Conservation (phyloP, 768 basidiomycete genomes). For the Peribolospora kevripleyi region DNA sequence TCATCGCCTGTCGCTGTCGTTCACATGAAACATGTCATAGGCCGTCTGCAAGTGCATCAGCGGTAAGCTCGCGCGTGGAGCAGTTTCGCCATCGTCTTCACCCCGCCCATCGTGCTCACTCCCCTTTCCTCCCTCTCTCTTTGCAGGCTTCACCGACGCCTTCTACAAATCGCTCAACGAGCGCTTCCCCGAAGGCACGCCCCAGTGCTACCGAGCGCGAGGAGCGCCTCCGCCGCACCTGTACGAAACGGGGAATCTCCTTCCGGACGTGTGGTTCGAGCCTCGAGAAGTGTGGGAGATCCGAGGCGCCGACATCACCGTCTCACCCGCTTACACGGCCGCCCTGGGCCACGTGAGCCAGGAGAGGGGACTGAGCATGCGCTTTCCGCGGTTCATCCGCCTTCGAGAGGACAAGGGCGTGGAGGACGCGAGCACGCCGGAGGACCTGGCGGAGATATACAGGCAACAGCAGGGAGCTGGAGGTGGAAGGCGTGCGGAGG, state of each 20-base stretch:
- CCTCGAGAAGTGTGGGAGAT: conserved; percentile 51
- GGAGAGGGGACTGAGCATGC: conserved; percentile 47
- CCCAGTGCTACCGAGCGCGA: too few species aligned
- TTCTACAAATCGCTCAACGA: conserved; percentile 33
- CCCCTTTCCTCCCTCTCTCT: too few species aligned
- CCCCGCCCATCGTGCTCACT: conserved; percentile 30
- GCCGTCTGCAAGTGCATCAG: too few species aligned
- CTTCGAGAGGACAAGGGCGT: conserved; percentile 46
- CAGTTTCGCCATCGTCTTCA: too few species aligned
- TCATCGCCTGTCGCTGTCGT: too few species aligned
- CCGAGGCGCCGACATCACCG: conserved; percentile 22
- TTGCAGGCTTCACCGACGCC: too few species aligned
- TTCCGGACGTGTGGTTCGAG: conserved; percentile 23
- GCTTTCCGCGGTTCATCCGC: conserved; percentile 68
- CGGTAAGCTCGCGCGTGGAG: too few species aligned
- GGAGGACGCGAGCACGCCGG: conserved; percentile 45
- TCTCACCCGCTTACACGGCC: conserved; percentile 59
- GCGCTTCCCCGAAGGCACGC: conserved; percentile 32
- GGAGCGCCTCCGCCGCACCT: conserved; percentile 14
- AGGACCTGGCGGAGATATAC: conserved; percentile 46
- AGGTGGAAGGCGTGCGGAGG: conserved; percentile 7
- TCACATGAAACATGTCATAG: too few species aligned
- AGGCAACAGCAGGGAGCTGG: conserved; percentile 31
- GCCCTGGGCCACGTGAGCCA: conserved; percentile 38
- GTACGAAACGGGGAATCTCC: conserved; percentile 34